Base-by-base conservation (phyloP, 1,284 basidiomycete genomes). In the Waitea zeae region DNA sequence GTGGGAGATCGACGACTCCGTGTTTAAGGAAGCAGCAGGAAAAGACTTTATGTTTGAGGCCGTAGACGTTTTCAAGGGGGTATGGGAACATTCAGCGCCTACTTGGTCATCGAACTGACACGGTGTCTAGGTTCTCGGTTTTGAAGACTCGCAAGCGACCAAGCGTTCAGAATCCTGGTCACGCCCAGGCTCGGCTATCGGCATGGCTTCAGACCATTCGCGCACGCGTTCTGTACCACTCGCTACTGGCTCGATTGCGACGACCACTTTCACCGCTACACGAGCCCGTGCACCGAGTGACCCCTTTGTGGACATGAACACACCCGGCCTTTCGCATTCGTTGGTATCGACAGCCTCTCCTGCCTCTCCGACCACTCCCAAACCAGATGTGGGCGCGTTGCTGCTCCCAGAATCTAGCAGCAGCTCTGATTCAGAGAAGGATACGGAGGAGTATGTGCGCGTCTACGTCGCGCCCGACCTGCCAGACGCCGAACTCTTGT, bases 1-100 rank as follows among this genome's bases (percentile, higher is more conserved):
- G 49, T 84, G 80, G 80, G 75, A 81, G 54, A 61, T 84, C 26
- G 81, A 84, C 49, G 80, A 84, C 55, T 79, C 79, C 20, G 77
- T 84, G 19, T 79, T 83, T 56, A 79, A 80, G 48, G 80, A 84
- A 54, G 66, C 80, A 44, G 80, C 76, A 49, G 80, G 80, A 39
- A 82, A 81, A 55, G 72, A 81, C 44, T 82, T 84, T 48, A 83
- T 84, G 76, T 59, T 78, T 30, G 80, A 83, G 53, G 78, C 77
- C 12, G 71, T 83, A 38, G 74, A 82, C 45, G 57, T 82, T 33
- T 68, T 84, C 44, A 84, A 84, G 69, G 81, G 80, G 46, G 80
- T 80, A 44, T 47, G 72, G 58, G n/a, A 13, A 39, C 42, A 49
- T 42, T 43, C 22, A 26, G 7, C 22, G n/a, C n/a, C 7, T n/a